Evolutionary conservation across 164 flowering plant genomes (phyloP), one percentile per base, ranked within the genome.

Genomic region (Sedum album): DNA sequence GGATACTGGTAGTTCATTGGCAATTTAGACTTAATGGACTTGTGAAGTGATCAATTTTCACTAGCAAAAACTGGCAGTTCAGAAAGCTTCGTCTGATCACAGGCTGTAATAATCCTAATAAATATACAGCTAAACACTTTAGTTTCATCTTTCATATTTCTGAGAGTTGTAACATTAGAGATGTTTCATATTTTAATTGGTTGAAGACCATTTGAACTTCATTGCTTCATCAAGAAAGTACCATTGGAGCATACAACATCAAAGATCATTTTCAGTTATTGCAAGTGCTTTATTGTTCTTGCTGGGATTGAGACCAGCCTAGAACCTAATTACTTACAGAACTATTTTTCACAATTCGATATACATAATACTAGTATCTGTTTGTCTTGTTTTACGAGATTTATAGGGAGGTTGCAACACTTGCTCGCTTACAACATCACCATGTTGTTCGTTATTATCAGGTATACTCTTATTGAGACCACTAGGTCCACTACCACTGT

Each of bases 361-460:
- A 28, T 57, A 28, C 25, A 11, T 57, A 57, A 57, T 28, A 28
- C 62, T 65, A 53, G 48, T 26, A 15, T 73, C 67, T 57, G 62
- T 44, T 41, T 42, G 38, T 76, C 64, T 18, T 36, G 25, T 68
- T 66, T 82, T 69, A 66, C 63, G 73, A 75, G 80, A 73, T 85
- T 68, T 71, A 72, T 71, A 94, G 99, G 91, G 99, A 94, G 82
- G 99, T 94, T 42, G 94, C 97, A 31, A 91, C 99, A 4, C 96
- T 94, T 74, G 86, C 99, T 8, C 96, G 97, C 66, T 84, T 94
- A 82, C 99, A 94, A 79, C 99, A 94, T 84, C 96, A 86, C 41
- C 97, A 94, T 82, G 96, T 94, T 79, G 99, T 94, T 61, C 96
- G 97, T 49, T 94, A 91, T 73, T 94, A 94, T 80, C 99, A 94